Evolutionary conservation across 768 basidiomycete genomes (phyloP).

Genomic region (Lactarius akahatsu): DNA sequence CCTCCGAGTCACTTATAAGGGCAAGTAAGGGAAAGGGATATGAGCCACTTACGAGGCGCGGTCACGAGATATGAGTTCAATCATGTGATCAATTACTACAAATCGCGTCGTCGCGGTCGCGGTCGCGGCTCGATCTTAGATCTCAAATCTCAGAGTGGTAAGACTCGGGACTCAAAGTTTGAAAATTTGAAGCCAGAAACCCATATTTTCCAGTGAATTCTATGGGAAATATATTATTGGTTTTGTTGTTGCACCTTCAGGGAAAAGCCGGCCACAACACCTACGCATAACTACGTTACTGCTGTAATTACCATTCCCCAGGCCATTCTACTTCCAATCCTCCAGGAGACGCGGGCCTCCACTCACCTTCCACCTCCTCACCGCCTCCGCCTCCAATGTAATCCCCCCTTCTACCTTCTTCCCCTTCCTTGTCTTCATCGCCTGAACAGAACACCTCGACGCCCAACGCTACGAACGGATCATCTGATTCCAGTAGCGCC

Average conservation of each 20-base stretch:
- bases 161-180: too few relatives aligned
- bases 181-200: too few relatives aligned
- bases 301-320: neutral
- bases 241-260: neutral
- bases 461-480: constrained; percentile 1
- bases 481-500: constrained; percentile 43
- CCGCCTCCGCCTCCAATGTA: neutral
- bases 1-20: neutral
- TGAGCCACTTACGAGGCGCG: neutral
- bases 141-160: too few relatives aligned
- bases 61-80: neutral
- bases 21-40: neutral
- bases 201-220: too few relatives aligned
- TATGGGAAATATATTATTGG: too few relatives aligned
- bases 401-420: neutral
- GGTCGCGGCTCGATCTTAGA: too few relatives aligned
- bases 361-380: constrained; percentile 9
- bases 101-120: too few relatives aligned
- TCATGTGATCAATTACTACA: neutral
- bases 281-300: neutral
- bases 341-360: neutral
- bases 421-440: constrained; percentile 4
- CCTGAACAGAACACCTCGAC: neutral
- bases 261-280: neutral
- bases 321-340: neutral